These are phyloP conservation scores for Gaeumannomyces sp. DNA, from an alignment of 2,329 filamentous ascomycete genomes.

Conservation along the genomic window DNA sequence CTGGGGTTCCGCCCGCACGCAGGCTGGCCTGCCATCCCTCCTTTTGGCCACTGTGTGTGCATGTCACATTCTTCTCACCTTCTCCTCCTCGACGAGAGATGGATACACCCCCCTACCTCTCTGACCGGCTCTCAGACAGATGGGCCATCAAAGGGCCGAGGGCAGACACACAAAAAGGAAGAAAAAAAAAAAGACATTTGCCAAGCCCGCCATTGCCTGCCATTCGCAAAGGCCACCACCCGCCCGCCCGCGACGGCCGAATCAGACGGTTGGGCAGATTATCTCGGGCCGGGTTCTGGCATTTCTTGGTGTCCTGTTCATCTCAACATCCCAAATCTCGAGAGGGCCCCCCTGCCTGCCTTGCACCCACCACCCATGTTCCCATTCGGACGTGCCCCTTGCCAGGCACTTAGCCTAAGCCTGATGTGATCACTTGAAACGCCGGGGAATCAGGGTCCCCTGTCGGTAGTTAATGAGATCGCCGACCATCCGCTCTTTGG, in stretches of 20 bases:
- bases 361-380: background rate
- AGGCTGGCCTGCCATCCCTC: no score
- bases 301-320: constrained; percentile 1
- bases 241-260: background rate
- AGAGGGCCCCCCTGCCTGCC: background rate
- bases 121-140: no score
- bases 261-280: constrained; percentile 2
- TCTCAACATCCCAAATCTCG: background rate
- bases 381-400: background rate
- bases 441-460: constrained; percentile 1
- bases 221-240: no score
- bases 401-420: constrained; percentile 1
- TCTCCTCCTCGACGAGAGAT: no score
- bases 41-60: no score
- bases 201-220: background rate
- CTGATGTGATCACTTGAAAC: constrained; percentile 4
- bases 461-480: constrained; percentile 7
- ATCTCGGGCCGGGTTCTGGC: background rate
- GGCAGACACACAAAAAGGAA: no score
- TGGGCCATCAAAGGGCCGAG: no score
- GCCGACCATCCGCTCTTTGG: constrained; percentile 6
- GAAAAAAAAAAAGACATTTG: background rate
- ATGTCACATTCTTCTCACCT: no score
- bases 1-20: no score
- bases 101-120: no score